phyloP scores from a whole-genome alignment of 176 grass and related monocot genomes.

The Poa annua region DNA sequence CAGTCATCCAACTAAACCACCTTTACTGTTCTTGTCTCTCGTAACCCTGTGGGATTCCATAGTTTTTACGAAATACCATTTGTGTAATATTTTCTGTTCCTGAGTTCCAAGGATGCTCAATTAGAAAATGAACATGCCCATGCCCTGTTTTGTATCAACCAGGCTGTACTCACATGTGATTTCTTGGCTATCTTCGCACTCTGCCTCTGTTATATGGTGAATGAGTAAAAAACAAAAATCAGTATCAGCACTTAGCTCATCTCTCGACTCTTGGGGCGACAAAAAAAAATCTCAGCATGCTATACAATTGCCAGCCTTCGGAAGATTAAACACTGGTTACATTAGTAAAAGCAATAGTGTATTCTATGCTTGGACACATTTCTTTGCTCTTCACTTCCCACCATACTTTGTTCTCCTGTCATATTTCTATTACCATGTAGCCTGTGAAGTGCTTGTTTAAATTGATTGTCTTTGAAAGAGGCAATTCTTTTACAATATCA shows the following conservation, averaged over 20 bases:
- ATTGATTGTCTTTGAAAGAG: slow-evolving; percentile 7
- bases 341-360: neutral
- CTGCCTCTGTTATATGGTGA: neutral
- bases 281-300: neutral
- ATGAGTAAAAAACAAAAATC: neutral
- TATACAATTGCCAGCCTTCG: neutral
- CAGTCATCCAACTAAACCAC: neutral
- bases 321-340: neutral
- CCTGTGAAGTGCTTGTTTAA: neutral
- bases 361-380: slow-evolving; percentile 2
- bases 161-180: neutral
- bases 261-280: neutral
- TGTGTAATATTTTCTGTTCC: neutral
- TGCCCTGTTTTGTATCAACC: neutral
- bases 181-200: neutral
- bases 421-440: neutral
- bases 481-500: neutral
- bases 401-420: neutral
- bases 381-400: neutral
- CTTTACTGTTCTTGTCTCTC: neutral
- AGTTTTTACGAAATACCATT: no score
- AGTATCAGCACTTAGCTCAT: neutral
- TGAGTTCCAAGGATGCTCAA: neutral
- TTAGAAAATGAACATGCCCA: neutral
- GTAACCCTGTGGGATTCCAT: no score